Percentiles rank a stretch among this genome's conserved stretches.
These are phyloP conservation scores for Trypanosoma brucei DNA, from an alignment of 208 protist species.

Conservation along the genomic window DNA sequence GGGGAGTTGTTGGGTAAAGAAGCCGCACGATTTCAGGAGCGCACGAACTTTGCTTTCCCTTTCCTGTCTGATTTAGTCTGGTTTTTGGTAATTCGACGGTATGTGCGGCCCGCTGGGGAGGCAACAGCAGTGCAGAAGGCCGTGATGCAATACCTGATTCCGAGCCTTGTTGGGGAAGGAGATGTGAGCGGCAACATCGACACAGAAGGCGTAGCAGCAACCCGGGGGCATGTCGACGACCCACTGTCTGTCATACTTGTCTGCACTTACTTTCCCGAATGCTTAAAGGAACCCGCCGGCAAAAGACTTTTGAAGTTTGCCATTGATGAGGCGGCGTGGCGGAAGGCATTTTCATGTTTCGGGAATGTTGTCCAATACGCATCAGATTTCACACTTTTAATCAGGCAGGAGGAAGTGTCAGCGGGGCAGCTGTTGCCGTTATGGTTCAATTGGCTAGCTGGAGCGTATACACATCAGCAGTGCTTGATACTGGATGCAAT, in stretches of 20 bases:
- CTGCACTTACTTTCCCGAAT: slow-evolving; percentile 19
- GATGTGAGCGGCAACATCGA: neutral
- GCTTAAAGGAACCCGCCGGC: neutral
- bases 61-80: slow-evolving; percentile 20
- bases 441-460: slow-evolving; percentile 21
- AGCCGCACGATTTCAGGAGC: slow-evolving; percentile 6
- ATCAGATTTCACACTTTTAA: slow-evolving; percentile 12
- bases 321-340: slow-evolving; percentile 8
- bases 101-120: slow-evolving; percentile 7
- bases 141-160: slow-evolving; percentile 17
- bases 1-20: slow-evolving; percentile 8
- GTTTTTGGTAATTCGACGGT: slow-evolving; percentile 14
- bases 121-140: slow-evolving; percentile 22
- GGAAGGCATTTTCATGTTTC: slow-evolving; percentile 2
- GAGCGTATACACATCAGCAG: slow-evolving; percentile 60
- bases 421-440: slow-evolving; percentile 24
- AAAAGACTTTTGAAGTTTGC: slow-evolving; percentile 6
- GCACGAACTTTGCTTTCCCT: slow-evolving; percentile 7
- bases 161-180: slow-evolving; percentile 16
- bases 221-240: slow-evolving; percentile 7
- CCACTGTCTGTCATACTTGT: slow-evolving; percentile 10
- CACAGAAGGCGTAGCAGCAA: neutral
- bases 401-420: slow-evolving; percentile 5
- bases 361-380: slow-evolving; percentile 16
- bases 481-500: slow-evolving; percentile 45